Evolutionary conservation across 441 rosid species (phyloP), one percentile per base, ranked within the genome.

Genomic region (Arabidopsis hybrid): DNA sequence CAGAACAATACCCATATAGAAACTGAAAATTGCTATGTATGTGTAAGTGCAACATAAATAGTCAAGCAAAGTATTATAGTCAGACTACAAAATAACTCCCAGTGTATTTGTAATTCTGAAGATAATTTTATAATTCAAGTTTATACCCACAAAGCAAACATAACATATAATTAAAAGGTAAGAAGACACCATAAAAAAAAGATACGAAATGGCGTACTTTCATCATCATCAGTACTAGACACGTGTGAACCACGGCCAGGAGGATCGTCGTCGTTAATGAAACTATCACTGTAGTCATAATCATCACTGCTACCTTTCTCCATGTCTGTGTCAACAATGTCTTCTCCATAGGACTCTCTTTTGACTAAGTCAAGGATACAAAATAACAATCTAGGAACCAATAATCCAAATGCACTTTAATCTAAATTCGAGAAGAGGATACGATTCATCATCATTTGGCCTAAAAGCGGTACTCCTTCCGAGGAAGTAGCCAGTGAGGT

Each of bases 291-390:
- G 67, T 84, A 87, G 8, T 84, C 83, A 60, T 77, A 77, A 53
- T 86, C 92, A 56, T 88, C 93, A 63, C 76, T 85, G 1, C 77
- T 74, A 39, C 86, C 87, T 80, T 75, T 79, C 71, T 91, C 93
- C 13, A 85, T 55, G 63, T 89, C 95, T 42, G 93, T 77, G 51
- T 79, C 86, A 4, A 66, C 86, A 80, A 94, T 87, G 70, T 93
- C 97, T 82, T 86, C 97, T 51, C 98, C 97, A 55, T 59, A 86
- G 1, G 96, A 86, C 80, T 91, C 96, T 74, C 98, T 94, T 53
- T 36, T 64, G 29, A 75, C 79, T 71, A 82, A 78, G 87, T 67
- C 51, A 77, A 77, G 76, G 18, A 50, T 16, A 70, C 42, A 79
- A 59, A 51, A 57, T 2, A 45, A 43, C 51, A 56, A 67, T 26